phyloP scores from a whole-genome alignment of 2,329 filamentous ascomycete species.

The Stagonosporopsis vannaccii region DNA sequence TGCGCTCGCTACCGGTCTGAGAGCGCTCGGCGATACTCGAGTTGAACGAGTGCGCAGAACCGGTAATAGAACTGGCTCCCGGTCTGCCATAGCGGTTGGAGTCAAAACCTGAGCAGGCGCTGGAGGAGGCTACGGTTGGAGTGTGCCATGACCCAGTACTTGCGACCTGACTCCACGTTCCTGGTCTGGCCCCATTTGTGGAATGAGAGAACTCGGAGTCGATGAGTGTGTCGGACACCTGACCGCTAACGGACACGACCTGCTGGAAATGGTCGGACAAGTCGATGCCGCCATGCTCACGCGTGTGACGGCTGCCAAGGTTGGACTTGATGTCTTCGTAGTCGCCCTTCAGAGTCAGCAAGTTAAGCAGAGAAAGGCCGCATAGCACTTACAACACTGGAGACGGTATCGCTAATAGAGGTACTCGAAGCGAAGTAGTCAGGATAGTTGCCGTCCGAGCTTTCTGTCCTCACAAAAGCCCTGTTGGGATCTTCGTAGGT shows the following conservation, averaged over 20 bases:
- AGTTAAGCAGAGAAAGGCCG: neutral
- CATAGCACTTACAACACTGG: conserved; percentile 27
- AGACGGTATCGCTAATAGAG: conserved; percentile 20
- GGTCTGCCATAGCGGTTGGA: conserved; percentile 31
- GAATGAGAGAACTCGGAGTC: conserved; percentile 26
- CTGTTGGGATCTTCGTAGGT: conserved; percentile 38
- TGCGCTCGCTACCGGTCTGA: conserved; percentile 7
- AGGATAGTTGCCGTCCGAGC: conserved; percentile 20
- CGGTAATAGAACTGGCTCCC: conserved; percentile 21
- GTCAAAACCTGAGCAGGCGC: conserved; percentile 27
- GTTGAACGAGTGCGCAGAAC: conserved; percentile 27
- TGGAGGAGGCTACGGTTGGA: conserved; percentile 17
- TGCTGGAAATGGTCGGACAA: conserved; percentile 26
- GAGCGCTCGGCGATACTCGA: conserved; percentile 39
- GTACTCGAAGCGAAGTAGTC: conserved; percentile 29
- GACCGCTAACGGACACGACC: conserved; percentile 23
- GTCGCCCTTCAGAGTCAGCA: conserved; percentile 26
- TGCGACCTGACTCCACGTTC: conserved; percentile 21
- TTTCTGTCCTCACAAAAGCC: conserved; percentile 30
- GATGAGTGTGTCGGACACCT: conserved; percentile 27
- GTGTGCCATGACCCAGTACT: conserved; percentile 37
- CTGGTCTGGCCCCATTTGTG: conserved; percentile 5
- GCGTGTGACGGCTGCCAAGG: conserved; percentile 12
- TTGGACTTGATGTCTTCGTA: conserved; percentile 19
- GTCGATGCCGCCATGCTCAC: conserved; percentile 26